These are phyloP conservation scores for Dothideomycetes sp. DNA, from an alignment of 2,329 filamentous ascomycete genomes.

Conservation along the genomic window DNA sequence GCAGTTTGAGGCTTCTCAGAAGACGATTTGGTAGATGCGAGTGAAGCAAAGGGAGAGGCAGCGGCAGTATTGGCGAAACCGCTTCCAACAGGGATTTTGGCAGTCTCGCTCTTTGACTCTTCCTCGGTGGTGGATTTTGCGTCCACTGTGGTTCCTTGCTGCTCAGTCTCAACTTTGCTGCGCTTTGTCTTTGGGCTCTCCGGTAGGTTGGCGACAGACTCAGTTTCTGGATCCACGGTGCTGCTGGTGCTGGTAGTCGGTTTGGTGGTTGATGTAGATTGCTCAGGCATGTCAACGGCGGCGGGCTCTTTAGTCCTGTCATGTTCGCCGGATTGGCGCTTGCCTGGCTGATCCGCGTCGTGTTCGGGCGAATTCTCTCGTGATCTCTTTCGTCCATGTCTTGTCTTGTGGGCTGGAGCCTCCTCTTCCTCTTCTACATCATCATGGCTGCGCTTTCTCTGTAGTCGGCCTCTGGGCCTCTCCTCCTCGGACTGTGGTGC, in stretches of 20 bases:
- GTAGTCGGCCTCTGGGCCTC: slow-evolving; percentile 26
- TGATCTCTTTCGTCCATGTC: slow-evolving; percentile 39
- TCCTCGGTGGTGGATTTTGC: slow-evolving; percentile 11
- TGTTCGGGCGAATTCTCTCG: slow-evolving; percentile 33
- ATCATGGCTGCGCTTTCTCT: slow-evolving; percentile 39
- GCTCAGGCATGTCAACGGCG: slow-evolving; percentile 6
- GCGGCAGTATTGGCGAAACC: slow-evolving; percentile 39
- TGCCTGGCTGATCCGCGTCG: slow-evolving; percentile 24
- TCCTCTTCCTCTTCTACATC: slow-evolving; percentile 26
- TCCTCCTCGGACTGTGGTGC: neutral
- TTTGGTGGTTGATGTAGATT: slow-evolving; percentile 17
- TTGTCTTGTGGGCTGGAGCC: slow-evolving; percentile 26
- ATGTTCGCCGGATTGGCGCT: slow-evolving; percentile 24
- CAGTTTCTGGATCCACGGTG: slow-evolving; percentile 8
- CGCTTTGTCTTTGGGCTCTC: slow-evolving; percentile 43
- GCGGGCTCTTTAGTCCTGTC: slow-evolving; percentile 2
- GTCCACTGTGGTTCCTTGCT: slow-evolving; percentile 12
- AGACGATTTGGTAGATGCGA: slow-evolving; percentile 30
- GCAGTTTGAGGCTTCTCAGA: slow-evolving; percentile 31
- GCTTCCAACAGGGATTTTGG: slow-evolving; percentile 28
- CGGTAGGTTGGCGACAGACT: slow-evolving; percentile 19
- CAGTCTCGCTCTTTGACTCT: slow-evolving; percentile 15
- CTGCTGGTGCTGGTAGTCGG: slow-evolving; percentile 12
- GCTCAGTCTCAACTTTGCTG: slow-evolving; percentile 29
- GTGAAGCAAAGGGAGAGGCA: slow-evolving; percentile 39